A percentile compares a stretch with the other conserved stretches of the same genome.
Conservation (phyloP, 495 filamentous ascomycete genomes). For the Neurospora sp. region DNA sequence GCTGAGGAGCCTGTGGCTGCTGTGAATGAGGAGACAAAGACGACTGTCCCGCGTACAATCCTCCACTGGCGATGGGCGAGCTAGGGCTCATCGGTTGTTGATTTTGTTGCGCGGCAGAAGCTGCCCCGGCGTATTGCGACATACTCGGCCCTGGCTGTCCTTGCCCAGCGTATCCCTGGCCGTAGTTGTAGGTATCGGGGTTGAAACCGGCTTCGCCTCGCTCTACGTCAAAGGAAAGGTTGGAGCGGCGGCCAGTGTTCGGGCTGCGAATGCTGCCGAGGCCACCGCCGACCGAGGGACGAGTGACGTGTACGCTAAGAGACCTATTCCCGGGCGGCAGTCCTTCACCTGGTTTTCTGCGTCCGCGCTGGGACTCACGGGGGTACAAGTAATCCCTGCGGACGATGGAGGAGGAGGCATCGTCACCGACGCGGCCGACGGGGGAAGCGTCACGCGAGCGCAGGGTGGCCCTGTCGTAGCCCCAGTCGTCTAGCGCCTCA, state of each 20-base stretch:
- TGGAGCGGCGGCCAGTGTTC: not conserved
- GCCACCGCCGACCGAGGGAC: slow-evolving; percentile 5
- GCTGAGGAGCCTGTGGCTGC: not conserved
- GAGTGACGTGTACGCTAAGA: slow-evolving; percentile 27
- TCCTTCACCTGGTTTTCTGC: slow-evolving; percentile 34
- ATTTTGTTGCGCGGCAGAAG: slow-evolving; percentile 7
- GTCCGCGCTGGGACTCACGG: slow-evolving; percentile 34
- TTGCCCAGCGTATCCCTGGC: not conserved
- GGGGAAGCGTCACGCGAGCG: slow-evolving; percentile 18
- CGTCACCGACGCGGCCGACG: slow-evolving; percentile 21
- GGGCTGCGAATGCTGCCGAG: slow-evolving; percentile 1
- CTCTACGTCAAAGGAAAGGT: slow-evolving; percentile 22
- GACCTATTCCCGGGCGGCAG: slow-evolving; percentile 18
- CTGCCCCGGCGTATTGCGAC: slow-evolving; percentile 13
- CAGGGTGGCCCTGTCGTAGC: slow-evolving; percentile 26
- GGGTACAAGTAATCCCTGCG: slow-evolving; percentile 17
- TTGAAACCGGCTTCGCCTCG: slow-evolving; percentile 12
- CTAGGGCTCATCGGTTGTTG: not conserved
- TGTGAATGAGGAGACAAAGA: slow-evolving; percentile 3
- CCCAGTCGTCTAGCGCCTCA: slow-evolving; percentile 32
- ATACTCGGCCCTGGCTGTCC: slow-evolving; percentile 5
- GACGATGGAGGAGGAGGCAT: slow-evolving; percentile 6
- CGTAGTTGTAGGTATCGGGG: not conserved
- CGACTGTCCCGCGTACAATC: not conserved
- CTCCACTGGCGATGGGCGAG: not conserved